Conservation (phyloP, 441 rosid genomes). For the Croton setiger region DNA sequence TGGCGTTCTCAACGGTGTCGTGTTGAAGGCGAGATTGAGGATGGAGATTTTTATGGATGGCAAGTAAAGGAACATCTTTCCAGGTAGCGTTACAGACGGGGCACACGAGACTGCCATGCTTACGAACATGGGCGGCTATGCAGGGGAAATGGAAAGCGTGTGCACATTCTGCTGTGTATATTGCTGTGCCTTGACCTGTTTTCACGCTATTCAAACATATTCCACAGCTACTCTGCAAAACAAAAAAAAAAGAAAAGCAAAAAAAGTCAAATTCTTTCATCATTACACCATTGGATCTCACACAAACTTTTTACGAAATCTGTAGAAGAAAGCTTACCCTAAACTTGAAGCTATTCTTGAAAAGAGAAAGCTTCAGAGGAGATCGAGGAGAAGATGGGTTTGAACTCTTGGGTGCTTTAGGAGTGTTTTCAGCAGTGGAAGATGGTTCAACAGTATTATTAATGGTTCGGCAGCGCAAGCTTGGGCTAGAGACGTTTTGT, state of each 20-base stretch:
- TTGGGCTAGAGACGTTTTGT: conserved; percentile 37
- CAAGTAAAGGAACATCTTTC: conserved; percentile 67
- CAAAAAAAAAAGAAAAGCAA: neutral
- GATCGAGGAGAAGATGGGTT: conserved; percentile 74
- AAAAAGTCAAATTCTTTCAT: neutral
- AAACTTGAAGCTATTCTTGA: conserved; percentile 66
- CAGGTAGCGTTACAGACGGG: conserved; percentile 73
- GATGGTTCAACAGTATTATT: conserved; percentile 16
- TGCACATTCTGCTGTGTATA: conserved; percentile 88
- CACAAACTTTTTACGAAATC: neutral
- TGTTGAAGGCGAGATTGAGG: neutral
- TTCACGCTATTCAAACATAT: conserved; percentile 71
- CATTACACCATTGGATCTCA: neutral
- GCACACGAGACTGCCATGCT: conserved; percentile 42
- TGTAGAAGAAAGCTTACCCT: conserved; percentile 37
- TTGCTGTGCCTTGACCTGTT: conserved; percentile 82
- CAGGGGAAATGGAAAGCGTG: conserved; percentile 90
- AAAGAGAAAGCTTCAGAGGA: conserved; percentile 65
- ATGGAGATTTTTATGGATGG: conserved; percentile 30
- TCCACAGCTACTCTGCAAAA: conserved; percentile 65
- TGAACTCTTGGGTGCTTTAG: conserved; percentile 39
- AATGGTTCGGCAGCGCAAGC: conserved; percentile 41
- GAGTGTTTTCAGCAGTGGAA: conserved; percentile 27
- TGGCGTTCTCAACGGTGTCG: conserved; percentile 20
- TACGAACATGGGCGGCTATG: conserved; percentile 51